A percentile compares a stretch with the other conserved stretches of the same genome.
Evolutionary conservation across 2,329 filamentous ascomycete genomes (phyloP).

Genomic region (Ilyonectria destructans): DNA sequence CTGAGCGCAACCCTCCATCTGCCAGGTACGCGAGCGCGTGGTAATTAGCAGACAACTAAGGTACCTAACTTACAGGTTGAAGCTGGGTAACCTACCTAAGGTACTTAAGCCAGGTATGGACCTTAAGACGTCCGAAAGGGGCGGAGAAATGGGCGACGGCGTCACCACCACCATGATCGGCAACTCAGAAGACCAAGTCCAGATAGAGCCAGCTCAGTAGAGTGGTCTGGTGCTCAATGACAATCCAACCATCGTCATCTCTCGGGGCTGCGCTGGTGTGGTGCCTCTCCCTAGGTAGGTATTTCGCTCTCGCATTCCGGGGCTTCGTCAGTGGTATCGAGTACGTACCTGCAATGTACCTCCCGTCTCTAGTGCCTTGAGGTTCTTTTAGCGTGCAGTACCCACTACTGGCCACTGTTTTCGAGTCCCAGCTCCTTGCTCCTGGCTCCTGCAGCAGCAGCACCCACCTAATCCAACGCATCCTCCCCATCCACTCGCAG

Average conservation of each 20-base stretch:
- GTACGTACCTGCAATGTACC: slow-evolving; percentile 4
- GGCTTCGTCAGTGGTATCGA: slow-evolving; percentile 23
- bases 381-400: not conserved
- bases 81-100: not conserved
- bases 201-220: not conserved
- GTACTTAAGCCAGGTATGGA: not conserved
- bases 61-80: too few relatives aligned
- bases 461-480: slow-evolving; percentile 37
- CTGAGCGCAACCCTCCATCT: not conserved
- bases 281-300: not conserved
- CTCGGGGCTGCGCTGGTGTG: not conserved
- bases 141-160: not conserved
- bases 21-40: not conserved
- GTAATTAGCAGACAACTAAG: not conserved
- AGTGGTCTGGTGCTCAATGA: not conserved
- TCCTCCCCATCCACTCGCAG: slow-evolving; percentile 16
- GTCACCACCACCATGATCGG: not conserved
- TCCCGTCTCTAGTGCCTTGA: not conserved
- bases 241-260: not conserved
- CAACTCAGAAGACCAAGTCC: not conserved
- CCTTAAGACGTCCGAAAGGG: not conserved
- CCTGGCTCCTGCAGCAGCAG: slow-evolving; percentile 30
- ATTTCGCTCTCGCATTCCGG: not conserved
- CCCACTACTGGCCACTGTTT: not conserved
- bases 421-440: slow-evolving; percentile 12